These are phyloP conservation scores for Populus hybrid DNA, from an alignment of 441 rosid genomes.

Conservation along the genomic window DNA sequence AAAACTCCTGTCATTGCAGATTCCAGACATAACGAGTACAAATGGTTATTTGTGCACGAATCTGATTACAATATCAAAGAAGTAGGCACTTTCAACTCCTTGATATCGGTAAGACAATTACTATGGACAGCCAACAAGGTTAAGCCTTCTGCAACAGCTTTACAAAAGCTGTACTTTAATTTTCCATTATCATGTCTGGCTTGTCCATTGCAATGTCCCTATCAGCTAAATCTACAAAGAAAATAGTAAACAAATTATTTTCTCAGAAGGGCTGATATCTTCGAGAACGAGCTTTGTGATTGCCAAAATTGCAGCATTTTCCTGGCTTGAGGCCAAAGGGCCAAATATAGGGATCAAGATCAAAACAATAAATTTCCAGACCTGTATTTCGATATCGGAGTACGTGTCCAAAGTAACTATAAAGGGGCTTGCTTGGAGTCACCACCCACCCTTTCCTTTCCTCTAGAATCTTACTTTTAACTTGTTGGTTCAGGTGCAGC, in stretches of 20 bases:
- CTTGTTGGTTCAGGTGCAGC: conserved; percentile 1
- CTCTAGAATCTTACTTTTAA: background rate
- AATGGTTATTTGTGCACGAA: background rate
- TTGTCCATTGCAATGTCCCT: background rate
- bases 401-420: conserved; percentile 17
- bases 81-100: background rate
- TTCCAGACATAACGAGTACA: background rate
- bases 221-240: background rate
- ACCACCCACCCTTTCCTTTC: conserved; percentile 16
- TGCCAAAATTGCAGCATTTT: background rate
- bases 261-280: background rate
- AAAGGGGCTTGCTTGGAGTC: conserved; percentile 25
- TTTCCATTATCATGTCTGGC: background rate
- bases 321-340: conserved; percentile 4
- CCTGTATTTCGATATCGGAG: conserved; percentile 23
- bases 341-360: background rate
- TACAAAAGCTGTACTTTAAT: background rate
- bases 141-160: background rate
- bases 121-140: background rate
- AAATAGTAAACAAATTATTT: background rate
- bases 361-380: background rate
- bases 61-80: background rate
- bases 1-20: background rate
- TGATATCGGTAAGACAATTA: background rate
- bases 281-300: background rate